Percentiles rank a stretch among this genome's conserved stretches.
Conservation (phyloP, 495 filamentous ascomycete species). For the Xylaria scruposa region DNA sequence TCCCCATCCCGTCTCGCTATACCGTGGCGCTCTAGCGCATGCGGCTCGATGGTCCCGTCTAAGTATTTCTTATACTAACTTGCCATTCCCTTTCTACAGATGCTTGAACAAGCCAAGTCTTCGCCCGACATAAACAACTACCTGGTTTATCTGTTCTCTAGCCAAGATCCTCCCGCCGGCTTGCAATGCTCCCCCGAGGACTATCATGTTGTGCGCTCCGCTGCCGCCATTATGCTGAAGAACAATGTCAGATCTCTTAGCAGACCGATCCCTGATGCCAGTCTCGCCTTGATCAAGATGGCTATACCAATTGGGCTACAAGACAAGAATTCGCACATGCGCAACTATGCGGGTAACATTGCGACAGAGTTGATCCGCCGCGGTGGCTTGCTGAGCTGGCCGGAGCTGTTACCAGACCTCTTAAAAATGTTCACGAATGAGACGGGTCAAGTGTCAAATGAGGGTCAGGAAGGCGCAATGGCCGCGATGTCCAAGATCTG, state of each 20-base stretch:
- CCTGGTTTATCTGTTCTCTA: conserved; percentile 87
- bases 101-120: conserved; percentile 89
- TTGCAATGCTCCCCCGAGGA: conserved; percentile 62
- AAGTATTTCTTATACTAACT: conserved; percentile 12
- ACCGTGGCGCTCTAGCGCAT: conserved; percentile 8
- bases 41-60: not conserved
- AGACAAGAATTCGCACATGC: conserved; percentile 81
- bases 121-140: conserved; percentile 98
- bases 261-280: conserved; percentile 71
- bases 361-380: conserved; percentile 91
- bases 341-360: conserved; percentile 88
- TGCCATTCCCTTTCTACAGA: conserved; percentile 58
- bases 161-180: conserved; percentile 62
- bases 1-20: not conserved
- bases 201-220: conserved; percentile 79
- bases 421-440: conserved; percentile 77
- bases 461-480: conserved; percentile 93
- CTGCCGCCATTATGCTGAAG: conserved; percentile 93
- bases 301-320: conserved; percentile 78
- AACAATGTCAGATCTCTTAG: conserved; percentile 80
- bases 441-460: conserved; percentile 65
- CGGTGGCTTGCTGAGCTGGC: conserved; percentile 89
- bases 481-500: conserved; percentile 91
- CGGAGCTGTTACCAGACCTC: conserved; percentile 83
- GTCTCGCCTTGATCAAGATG: conserved; percentile 76